Evolutionary conservation across 352 stramenopile genomes (phyloP).

Genomic region (Pythium plurisporium): DNA sequence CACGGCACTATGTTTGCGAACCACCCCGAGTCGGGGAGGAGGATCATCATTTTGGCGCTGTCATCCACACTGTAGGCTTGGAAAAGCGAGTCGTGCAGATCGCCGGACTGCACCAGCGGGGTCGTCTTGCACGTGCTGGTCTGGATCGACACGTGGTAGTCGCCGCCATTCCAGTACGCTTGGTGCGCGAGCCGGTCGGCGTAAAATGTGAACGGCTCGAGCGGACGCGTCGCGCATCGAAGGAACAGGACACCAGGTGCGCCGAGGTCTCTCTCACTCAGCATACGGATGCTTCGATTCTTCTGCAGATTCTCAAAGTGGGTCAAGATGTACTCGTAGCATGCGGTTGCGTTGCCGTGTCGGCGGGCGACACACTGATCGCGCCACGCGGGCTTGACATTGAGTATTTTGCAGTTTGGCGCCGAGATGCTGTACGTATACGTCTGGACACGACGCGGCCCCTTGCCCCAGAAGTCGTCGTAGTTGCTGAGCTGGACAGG

Average conservation of each 20-base stretch:
- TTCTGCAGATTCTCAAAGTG: constrained; percentile 34
- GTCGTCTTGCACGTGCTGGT: constrained; percentile 41
- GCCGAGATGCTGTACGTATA: constrained; percentile 33
- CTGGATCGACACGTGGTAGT: constrained; percentile 45
- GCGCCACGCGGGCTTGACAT: not conserved
- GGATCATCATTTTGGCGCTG: constrained; percentile 32
- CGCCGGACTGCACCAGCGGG: constrained; percentile 27
- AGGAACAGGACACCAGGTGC: constrained; percentile 42
- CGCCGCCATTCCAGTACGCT: constrained; percentile 41
- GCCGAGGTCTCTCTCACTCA: constrained; percentile 34
- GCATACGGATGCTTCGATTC: constrained; percentile 30
- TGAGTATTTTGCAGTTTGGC: constrained; percentile 20
- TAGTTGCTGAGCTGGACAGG: constrained; percentile 24
- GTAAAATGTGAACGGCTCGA: constrained; percentile 36
- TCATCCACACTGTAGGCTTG: constrained; percentile 33
- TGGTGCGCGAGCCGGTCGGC: constrained; percentile 54
- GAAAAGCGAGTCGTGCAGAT: constrained; percentile 41
- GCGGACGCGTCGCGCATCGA: constrained; percentile 36
- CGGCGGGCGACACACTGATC: constrained; percentile 30
- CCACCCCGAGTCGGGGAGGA: constrained; percentile 34
- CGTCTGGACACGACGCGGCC: constrained; percentile 20
- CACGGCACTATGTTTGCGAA: constrained; percentile 29
- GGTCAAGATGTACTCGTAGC: constrained; percentile 42
- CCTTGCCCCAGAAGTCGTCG: constrained; percentile 32
- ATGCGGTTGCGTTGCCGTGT: constrained; percentile 29